Base-by-base conservation (phyloP, 2,329 filamentous ascomycete species). In the Cladophialophora chaetospira region DNA sequence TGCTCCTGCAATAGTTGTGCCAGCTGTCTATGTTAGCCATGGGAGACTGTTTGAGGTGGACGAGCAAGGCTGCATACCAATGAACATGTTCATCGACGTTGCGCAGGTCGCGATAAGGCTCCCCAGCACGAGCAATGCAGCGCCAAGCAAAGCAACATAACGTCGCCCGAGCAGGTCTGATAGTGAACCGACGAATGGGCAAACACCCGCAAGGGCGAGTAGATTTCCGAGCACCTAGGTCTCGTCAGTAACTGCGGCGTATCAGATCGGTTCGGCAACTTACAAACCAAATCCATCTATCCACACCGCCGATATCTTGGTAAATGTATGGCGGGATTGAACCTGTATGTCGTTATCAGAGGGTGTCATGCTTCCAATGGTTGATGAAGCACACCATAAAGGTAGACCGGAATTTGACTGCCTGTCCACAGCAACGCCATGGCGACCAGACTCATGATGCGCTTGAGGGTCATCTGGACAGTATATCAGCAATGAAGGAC, bases 361-460 rank as follows among this genome's bases (percentile, higher is more conserved):
- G 4, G 11, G 4, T 8, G n/a, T 3, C 28, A 17, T 23, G 3
- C 15, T 5, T 29, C 28, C 19, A 6, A 28, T 9, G n/a, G 19
- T 19, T 4, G 8, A 25, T 29, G 21, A 10, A 6, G n/a, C 33
- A 28, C 38, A 46, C 78, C 78, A 61, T 79, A 79, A 1, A 80
- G 65, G 62, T 80, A 81, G 17, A 85, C 73, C 1, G 82, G 82
- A 43, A 85, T 84, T 62, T 85, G 82, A 49, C 77, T 81, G 31
- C 81, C 82, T 45, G 81, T 82, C 82, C 82, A 85, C n/a, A 85
- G 71, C 49, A 86, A 81, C 2, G 80, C 79, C 80, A 84, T 83
- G 53, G 81, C 81, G 5, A 79, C 61, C 47, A 85, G 73, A 50
- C 76, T 77, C 80, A 83, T 81, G 64, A 55, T 46, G 23, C 62